A percentile compares a stretch with the other conserved stretches of the same genome.
These are phyloP conservation scores for Beauveria australis DNA, from an alignment of 2,329 filamentous ascomycete species.

Conservation along the genomic window DNA sequence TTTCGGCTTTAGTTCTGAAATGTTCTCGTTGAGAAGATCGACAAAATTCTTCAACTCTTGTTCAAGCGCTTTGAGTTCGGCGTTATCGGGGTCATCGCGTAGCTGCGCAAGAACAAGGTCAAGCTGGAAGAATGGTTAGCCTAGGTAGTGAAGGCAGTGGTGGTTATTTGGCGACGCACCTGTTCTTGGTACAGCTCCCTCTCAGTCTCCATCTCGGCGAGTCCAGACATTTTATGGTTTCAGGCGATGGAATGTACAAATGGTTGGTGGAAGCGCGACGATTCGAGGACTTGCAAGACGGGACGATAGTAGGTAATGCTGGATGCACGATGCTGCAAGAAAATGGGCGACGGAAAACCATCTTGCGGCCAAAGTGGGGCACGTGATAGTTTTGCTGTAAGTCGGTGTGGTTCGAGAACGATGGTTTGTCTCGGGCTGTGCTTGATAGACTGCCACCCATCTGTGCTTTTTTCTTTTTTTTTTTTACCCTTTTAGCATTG, in stretches of 20 bases:
- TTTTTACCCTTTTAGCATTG: neutral
- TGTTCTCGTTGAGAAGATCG: slow-evolving; percentile 66
- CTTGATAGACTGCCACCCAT: no score
- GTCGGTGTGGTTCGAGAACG: neutral
- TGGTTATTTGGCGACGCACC: slow-evolving; percentile 26
- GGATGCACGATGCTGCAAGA: neutral
- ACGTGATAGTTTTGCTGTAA: slow-evolving; percentile 2
- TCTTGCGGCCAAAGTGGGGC: neutral
- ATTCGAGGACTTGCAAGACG: neutral
- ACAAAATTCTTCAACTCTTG: slow-evolving; percentile 77
- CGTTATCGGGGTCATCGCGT: slow-evolving; percentile 71
- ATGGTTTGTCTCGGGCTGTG: neutral
- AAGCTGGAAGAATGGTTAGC: slow-evolving; percentile 43
- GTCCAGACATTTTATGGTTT: slow-evolving; percentile 20
- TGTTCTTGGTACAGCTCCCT: slow-evolving; percentile 49
- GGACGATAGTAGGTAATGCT: neutral
- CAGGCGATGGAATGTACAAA: no score
- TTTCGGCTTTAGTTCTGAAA: slow-evolving; percentile 65
- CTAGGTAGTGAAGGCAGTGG: neutral
- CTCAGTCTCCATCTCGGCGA: slow-evolving; percentile 41
- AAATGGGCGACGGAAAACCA: neutral
- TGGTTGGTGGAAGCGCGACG: neutral
- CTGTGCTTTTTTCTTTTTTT: neutral
- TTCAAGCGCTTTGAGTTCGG: slow-evolving; percentile 68
- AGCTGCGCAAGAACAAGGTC: slow-evolving; percentile 70